These are phyloP conservation scores for Zelonia costaricensis DNA, from an alignment of 208 protist species.

Conservation along the genomic window DNA sequence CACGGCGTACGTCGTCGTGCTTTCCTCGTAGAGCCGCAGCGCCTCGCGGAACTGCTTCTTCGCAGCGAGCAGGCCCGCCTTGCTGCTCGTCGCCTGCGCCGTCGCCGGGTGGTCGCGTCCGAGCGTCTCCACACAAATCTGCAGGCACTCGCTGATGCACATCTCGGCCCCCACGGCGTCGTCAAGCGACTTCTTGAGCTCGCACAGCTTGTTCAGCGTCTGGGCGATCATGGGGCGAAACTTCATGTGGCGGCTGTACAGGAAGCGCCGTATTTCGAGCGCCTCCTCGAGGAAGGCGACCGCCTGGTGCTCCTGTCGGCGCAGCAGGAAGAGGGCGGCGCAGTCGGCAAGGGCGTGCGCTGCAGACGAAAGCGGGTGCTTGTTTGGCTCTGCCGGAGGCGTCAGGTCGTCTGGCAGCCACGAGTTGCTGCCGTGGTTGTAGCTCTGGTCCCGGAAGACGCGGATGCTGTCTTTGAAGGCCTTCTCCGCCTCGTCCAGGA, in stretches of 20 bases:
- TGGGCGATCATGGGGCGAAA: constrained; percentile 90
- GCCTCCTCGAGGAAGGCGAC: constrained; percentile 87
- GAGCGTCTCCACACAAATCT: constrained; percentile 82
- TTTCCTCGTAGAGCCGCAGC: constrained; percentile 78
- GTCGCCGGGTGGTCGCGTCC: constrained; percentile 83
- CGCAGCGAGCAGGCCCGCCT: constrained; percentile 74
- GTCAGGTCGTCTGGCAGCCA: constrained; percentile 70
- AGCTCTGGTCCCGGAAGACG: constrained; percentile 78
- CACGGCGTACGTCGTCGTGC: constrained; percentile 65
- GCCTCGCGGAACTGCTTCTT: constrained; percentile 86
- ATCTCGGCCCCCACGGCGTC: constrained; percentile 83
- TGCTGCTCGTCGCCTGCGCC: constrained; percentile 84
- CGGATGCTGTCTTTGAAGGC: constrained; percentile 89
- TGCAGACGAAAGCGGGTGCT: constrained; percentile 75
- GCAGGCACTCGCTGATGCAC: constrained; percentile 86
- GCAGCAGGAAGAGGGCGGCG: constrained; percentile 78
- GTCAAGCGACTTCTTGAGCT: constrained; percentile 81
- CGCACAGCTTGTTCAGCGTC: constrained; percentile 89
- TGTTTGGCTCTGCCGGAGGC: constrained; percentile 69
- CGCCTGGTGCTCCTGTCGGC: constrained; percentile 61
- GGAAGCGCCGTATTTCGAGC: constrained; percentile 83
- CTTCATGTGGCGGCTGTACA: constrained; percentile 80
- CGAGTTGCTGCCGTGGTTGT: constrained; percentile 77
- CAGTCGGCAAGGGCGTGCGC: constrained; percentile 89
- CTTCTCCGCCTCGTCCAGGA: constrained; percentile 89